Evolutionary conservation across 2,329 filamentous ascomycete genomes (phyloP), one percentile per base, ranked within the genome.

Genomic region (Botrytis hyacinthi): DNA sequence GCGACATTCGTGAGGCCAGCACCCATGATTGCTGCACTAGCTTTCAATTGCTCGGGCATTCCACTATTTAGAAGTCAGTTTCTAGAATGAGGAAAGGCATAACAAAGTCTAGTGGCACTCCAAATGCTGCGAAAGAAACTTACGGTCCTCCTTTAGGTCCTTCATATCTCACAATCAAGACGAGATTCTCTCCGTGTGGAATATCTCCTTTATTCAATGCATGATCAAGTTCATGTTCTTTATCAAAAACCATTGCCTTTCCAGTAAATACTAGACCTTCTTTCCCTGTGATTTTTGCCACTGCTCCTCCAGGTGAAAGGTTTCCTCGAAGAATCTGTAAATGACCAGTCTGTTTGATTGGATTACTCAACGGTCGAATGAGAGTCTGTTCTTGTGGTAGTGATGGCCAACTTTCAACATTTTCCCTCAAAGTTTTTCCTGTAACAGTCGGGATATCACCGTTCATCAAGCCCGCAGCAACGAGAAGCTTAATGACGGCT

Each of bases 281-380:
- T 82, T 98, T 98, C 51, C 95, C 95, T 0, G 95, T 98, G 82
- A 98, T 98, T 83, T 98, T 98, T 74, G 94, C 95, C 1, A 98
- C 95, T 1, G 95, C 93, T 48, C 95, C 95, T 18, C 90, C 92
- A 1, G 95, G 95, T 4, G 95, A 93, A 46, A 98, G 87, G 81
- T 97, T 97, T 32, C 95, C 95, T 74, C 89, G 88, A 5, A 98
- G 87, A 74, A 98, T 93, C 82, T 95, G 94, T 74, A 98, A 88
- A 82, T 98, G 95, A 61, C 95, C 95, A 0, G 91, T 93, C 1
- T 86, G 77, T 82, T 98, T 98, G 86, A 94, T 92, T 16, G 92
- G 92, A 77, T 91, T 89, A 74, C 87, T 86, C 14, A 98, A 85
- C 0, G 92, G 90, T 9, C 92, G 89, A 82, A 98, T 97, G 81